Conservation (phyloP, 768 basidiomycete species). For the Amanita exitialis region DNA sequence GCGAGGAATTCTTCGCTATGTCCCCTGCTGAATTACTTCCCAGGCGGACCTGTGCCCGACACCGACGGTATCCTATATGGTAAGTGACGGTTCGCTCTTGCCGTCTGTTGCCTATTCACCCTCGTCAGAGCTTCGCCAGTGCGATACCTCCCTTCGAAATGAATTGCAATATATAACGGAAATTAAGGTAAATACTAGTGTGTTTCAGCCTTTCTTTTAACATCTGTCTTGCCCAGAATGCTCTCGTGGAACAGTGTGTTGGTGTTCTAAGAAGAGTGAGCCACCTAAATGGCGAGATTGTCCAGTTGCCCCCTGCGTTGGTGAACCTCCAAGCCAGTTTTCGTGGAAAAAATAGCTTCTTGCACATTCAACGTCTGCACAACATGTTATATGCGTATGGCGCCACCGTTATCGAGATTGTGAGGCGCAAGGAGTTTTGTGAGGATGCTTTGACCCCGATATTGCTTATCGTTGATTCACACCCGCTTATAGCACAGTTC, state of each 20-base stretch:
- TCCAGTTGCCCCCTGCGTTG: conserved; percentile 60
- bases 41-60: conserved; percentile 34
- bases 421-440: conserved; percentile 87
- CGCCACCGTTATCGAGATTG: conserved; percentile 83
- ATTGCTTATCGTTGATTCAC: background rate
- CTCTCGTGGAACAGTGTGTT: conserved; percentile 60
- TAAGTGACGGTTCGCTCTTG: conserved; percentile 13
- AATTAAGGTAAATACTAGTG: conserved; percentile 32
- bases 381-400: conserved; percentile 89
- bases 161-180: conserved; percentile 50
- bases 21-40: background rate
- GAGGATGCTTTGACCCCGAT: conserved; percentile 13
- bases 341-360: conserved; percentile 70
- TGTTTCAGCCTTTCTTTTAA: conserved; percentile 11
- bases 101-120: background rate
- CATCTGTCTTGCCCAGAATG: conserved; percentile 40
- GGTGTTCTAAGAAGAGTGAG: conserved; percentile 67
- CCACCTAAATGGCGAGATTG: conserved; percentile 69
- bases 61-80: conserved; percentile 45
- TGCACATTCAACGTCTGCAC: conserved; percentile 85
- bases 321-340: conserved; percentile 61
- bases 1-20: background rate
- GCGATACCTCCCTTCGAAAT: conserved; percentile 49
- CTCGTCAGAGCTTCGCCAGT: conserved; percentile 49
- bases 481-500: conserved; percentile 46